Evolutionary conservation across 2,329 filamentous ascomycete species (phyloP).

Genomic region (Thelonectria blattea): DNA sequence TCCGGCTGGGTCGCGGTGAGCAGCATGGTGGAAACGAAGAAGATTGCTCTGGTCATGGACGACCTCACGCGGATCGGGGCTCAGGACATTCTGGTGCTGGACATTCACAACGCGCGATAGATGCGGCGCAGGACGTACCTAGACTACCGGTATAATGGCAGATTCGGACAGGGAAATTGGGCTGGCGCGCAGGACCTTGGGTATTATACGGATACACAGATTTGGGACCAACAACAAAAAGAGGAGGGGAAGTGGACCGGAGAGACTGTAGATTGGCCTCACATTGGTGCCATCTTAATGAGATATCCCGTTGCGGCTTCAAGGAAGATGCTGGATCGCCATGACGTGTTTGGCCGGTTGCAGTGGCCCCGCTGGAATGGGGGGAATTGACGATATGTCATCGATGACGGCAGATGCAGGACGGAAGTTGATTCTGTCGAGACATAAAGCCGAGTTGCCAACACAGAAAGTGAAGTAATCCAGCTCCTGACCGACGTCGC

Average conservation of each 20-base stretch:
- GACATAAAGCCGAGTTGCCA: not conserved
- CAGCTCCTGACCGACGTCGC: not conserved
- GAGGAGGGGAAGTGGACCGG: conserved; percentile 15
- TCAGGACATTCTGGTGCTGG: conserved; percentile 82
- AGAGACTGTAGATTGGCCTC: conserved; percentile 22
- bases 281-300: conserved; percentile 29
- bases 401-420: not conserved
- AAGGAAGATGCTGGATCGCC: conserved; percentile 5
- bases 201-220: conserved; percentile 23
- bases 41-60: conserved; percentile 87
- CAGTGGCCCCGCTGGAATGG: not conserved
- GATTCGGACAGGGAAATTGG: conserved; percentile 24
- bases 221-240: conserved; percentile 21
- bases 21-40: conserved; percentile 90
- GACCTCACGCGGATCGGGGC: conserved; percentile 77
- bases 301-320: conserved; percentile 27
- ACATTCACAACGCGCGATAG: conserved; percentile 79
- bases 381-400: not conserved
- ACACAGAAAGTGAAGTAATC: too few relatives aligned
- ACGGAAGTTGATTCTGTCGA: not conserved
- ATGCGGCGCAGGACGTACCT: not conserved
- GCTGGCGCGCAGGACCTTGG: conserved; percentile 23
- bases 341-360: not conserved
- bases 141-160: not conserved
- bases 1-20: conserved; percentile 94